phyloP scores from a whole-genome alignment of 1,284 basidiomycete genomes.

The Pseudozyma sp. region DNA sequence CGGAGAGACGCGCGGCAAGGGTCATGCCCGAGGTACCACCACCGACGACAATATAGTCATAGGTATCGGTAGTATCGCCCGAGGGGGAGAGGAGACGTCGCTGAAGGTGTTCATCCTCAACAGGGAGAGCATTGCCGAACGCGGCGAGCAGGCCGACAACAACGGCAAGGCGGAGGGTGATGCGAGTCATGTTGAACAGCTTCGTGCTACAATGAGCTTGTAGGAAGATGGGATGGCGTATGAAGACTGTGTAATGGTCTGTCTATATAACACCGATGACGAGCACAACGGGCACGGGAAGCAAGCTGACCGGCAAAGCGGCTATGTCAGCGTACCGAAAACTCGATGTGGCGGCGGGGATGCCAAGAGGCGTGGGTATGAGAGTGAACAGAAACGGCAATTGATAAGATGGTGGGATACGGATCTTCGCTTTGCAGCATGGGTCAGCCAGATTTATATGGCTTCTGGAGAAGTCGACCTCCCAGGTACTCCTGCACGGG shows the following conservation, averaged over 20 bases:
- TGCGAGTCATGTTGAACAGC: slow-evolving; percentile 21
- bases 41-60: slow-evolving; percentile 59
- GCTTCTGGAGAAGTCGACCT: no score
- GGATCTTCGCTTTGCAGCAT: background rate
- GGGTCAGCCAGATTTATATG: no score
- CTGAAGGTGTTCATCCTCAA: background rate
- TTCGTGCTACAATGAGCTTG: no score
- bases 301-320: no score
- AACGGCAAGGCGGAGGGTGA: slow-evolving; percentile 15
- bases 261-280: no score
- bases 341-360: background rate
- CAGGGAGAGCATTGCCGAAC: slow-evolving; percentile 12
- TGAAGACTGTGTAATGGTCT: no score
- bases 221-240: no score
- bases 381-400: background rate
- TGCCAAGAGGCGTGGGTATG: background rate
- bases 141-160: slow-evolving; percentile 19
- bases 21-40: slow-evolving; percentile 56
- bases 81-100: slow-evolving; percentile 7
- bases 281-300: no score
- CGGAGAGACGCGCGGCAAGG: slow-evolving; percentile 52
- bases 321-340: background rate
- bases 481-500: no score
- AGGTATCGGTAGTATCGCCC: slow-evolving; percentile 14
- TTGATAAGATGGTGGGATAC: background rate